phyloP scores from a whole-genome alignment of 495 filamentous ascomycete species.

The Podospora pseudopauciseta region DNA sequence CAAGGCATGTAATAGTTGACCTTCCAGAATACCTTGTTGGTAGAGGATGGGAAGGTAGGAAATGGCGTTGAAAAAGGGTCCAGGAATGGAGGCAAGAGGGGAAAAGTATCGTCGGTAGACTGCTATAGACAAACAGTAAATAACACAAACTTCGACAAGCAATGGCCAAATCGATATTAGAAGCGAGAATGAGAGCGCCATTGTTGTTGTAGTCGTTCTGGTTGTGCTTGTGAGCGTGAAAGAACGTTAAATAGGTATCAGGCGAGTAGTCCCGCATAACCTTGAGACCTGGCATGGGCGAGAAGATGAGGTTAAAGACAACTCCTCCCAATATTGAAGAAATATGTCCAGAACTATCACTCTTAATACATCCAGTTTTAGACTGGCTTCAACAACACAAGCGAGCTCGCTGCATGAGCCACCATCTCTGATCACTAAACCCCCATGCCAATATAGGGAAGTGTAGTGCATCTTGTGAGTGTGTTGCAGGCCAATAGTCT shows the following conservation, averaged over 20 bases:
- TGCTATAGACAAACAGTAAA: neutral
- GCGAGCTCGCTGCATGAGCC: neutral
- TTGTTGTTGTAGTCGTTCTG: neutral
- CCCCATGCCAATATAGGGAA: neutral
- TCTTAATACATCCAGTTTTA: neutral
- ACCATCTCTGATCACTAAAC: neutral
- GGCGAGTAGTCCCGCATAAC: no score
- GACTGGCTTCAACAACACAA: neutral
- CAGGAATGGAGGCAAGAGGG: constrained; percentile 24
- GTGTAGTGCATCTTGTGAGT: neutral
- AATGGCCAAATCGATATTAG: neutral
- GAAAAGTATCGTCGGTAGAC: constrained; percentile 33
- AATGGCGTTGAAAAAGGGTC: constrained; percentile 23
- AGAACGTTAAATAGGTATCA: no score
- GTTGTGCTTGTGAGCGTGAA: no score
- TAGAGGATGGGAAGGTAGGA: constrained; percentile 16
- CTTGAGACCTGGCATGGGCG: no score
- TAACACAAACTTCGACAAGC: neutral
- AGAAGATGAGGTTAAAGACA: no score
- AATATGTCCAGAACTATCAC: neutral
- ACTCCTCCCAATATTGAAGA: no score
- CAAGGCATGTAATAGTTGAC: constrained; percentile 17
- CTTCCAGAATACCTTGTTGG: constrained; percentile 19
- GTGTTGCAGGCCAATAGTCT: neutral
- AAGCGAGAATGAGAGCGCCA: neutral